Evolutionary conservation across 768 basidiomycete genomes (phyloP).

Genomic region (Zangia roseola): DNA sequence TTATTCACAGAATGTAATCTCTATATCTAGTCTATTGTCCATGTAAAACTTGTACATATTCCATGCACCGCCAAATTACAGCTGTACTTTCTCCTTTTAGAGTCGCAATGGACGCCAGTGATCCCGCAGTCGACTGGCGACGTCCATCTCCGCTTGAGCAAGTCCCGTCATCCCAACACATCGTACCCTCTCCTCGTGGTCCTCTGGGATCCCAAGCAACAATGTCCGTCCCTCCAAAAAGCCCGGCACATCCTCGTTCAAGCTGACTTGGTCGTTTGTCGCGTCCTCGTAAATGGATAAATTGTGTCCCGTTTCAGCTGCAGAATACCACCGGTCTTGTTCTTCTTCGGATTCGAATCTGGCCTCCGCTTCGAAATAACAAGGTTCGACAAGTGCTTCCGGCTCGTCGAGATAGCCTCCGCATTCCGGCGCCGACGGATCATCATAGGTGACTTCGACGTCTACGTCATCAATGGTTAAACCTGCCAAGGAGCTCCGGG

Average conservation of each 20-base stretch:
- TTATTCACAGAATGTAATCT: constrained; percentile 26
- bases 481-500: not conserved
- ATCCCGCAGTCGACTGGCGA: constrained; percentile 50
- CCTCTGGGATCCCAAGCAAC: constrained; percentile 39
- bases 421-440: constrained; percentile 4
- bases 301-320: not conserved
- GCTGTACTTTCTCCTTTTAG: constrained; percentile 23
- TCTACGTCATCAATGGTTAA: constrained; percentile 5
- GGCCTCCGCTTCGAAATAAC: not conserved
- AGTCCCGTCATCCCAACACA: constrained; percentile 28
- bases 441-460: not conserved
- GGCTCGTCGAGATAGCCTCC: constrained; percentile 1
- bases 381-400: not conserved
- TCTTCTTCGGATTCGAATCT: not conserved
- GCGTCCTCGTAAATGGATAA: not conserved
- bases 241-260: constrained; percentile 4
- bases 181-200: constrained; percentile 4
- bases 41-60: constrained; percentile 3
- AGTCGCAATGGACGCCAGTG: constrained; percentile 69
- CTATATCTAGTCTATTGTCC: constrained; percentile 5
- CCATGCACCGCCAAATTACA: not conserved
- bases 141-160: constrained; percentile 57
- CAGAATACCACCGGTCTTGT: not conserved
- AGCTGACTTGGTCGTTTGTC: not conserved
- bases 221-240: constrained; percentile 57